Percentiles rank a stretch among this genome's conserved stretches.
phyloP scores from a whole-genome alignment of 495 filamentous ascomycete genomes.

The Stereocaulon alpinum region DNA sequence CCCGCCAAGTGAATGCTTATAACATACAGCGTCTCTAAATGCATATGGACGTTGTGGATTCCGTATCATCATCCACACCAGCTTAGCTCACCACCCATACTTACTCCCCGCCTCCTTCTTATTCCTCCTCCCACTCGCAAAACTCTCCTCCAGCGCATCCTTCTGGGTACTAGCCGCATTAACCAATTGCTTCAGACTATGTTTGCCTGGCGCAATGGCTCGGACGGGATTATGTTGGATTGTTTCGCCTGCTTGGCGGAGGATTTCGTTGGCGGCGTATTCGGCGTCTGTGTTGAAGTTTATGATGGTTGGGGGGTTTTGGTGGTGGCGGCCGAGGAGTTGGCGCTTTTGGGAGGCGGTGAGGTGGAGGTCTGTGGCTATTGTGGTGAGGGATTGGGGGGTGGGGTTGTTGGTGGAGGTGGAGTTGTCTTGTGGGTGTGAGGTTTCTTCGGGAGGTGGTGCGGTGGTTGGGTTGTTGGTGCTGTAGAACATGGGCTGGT shows the following conservation, averaged over 20 bases:
- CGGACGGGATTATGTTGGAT: slow-evolving; percentile 71
- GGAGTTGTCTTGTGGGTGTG: neutral
- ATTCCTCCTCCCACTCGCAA: slow-evolving; percentile 62
- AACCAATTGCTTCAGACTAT: slow-evolving; percentile 77
- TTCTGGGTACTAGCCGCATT: slow-evolving; percentile 67
- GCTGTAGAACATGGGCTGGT: slow-evolving; percentile 44
- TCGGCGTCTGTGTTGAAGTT: slow-evolving; percentile 81
- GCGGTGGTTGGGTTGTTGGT: slow-evolving; percentile 14
- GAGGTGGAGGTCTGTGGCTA: slow-evolving; percentile 66
- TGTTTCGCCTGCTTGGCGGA: slow-evolving; percentile 56
- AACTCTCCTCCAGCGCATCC: slow-evolving; percentile 80
- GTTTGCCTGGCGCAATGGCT: slow-evolving; percentile 77
- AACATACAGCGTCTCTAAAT: too few relatives aligned
- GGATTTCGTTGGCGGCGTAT: slow-evolving; percentile 62
- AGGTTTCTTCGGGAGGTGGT: slow-evolving; percentile 3
- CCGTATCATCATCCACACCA: too few relatives aligned
- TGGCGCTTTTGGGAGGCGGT: slow-evolving; percentile 63
- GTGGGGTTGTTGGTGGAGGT: neutral
- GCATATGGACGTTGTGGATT: too few relatives aligned
- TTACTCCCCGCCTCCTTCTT: slow-evolving; percentile 65
- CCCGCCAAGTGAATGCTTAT: too few relatives aligned
- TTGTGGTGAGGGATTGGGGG: slow-evolving; percentile 45
- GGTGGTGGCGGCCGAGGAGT: slow-evolving; percentile 58
- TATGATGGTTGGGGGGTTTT: slow-evolving; percentile 39
- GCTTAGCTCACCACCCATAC: slow-evolving; percentile 62